Evolutionary conservation across 108 stramenopile genomes (phyloP), one percentile per base, ranked within the genome.

Genomic region (Poteriospumella lacustris): DNA sequence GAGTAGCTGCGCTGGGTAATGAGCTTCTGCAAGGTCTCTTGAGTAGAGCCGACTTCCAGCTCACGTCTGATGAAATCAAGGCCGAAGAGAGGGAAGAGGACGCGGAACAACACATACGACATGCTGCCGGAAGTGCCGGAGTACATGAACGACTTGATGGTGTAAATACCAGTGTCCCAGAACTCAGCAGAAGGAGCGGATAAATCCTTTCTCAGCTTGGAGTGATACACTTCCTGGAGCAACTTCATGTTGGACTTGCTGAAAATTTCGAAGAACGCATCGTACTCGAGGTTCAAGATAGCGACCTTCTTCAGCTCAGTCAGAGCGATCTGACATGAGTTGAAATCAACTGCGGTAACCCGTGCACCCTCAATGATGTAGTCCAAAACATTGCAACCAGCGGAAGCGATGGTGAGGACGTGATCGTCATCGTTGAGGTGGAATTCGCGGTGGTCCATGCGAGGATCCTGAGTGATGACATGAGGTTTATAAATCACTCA

Each of bases 281-380:
- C 78, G 34, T 67, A 79, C 0, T 76, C 39, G 42, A 85, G 26
- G 9, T 29, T 39, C 68, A 76, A 44, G 60, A 73, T 73, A 28
- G 77, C 28, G 58, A 59, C 80, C 39, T 76, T 59, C 75, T 85
- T 85, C 15, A 85, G 39, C 56, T 85, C 84, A 12, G 42, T 33
- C n/a, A 85, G 78, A 38, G 84, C 84, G 29, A 85, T 81, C 44
- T 85, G 84, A 43, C 78, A 79, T 15, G 67, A 43, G 59, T 85
- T 85, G 69, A 85, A 78, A 42, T 85, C 84, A n/a, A 81, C 81
- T 26, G 84, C 84, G 15, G 84, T 82, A 1, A 85, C 81, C 31
- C 42, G 29, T 36, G 84, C 81, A 9, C 81, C 78, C 78, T 85
- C 84, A 43, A 85, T 81, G 39, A 85, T 26, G 79, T 85, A 85